phyloP scores from a whole-genome alignment of 495 filamentous ascomycete species.

The Aspergillus coremiiformis region DNA sequence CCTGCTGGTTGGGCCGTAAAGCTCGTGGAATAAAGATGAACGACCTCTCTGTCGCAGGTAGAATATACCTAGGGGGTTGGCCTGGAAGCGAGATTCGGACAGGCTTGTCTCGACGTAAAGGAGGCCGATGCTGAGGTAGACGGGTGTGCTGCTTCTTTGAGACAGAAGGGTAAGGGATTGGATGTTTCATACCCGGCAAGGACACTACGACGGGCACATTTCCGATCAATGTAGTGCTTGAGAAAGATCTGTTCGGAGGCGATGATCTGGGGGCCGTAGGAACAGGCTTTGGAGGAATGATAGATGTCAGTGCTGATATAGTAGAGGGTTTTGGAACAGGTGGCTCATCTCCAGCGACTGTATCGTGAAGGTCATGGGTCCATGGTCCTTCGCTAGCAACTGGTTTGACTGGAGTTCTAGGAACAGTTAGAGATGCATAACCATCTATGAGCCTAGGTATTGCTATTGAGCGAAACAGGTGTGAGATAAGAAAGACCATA shows the following conservation, averaged over 20 bases:
- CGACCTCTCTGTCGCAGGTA: constrained; percentile 78
- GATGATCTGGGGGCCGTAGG: constrained; percentile 42
- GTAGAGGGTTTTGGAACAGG: constrained; percentile 23
- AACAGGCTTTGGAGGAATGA: constrained; percentile 24
- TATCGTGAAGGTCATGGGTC: constrained; percentile 94
- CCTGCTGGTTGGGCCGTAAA: constrained; percentile 84
- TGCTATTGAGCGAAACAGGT: background rate
- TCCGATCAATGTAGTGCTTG: constrained; percentile 59
- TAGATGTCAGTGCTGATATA: constrained; percentile 12
- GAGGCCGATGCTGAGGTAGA: constrained; percentile 89
- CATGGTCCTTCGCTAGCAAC: constrained; percentile 76
- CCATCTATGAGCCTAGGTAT: background rate
- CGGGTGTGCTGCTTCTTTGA: constrained; percentile 82
- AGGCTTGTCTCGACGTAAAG: constrained; percentile 91
- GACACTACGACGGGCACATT: constrained; percentile 78
- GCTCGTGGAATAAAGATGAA: constrained; percentile 98
- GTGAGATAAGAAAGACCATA: constrained; percentile 10
- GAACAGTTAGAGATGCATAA: constrained; percentile 18
- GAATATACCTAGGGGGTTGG: constrained; percentile 74
- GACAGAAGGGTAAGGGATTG: constrained; percentile 62
- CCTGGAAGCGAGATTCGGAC: constrained; percentile 88
- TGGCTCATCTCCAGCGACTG: constrained; percentile 47
- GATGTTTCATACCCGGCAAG: constrained; percentile 63
- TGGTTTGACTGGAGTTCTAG: constrained; percentile 64
- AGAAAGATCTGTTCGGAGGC: constrained; percentile 60